A percentile compares a stretch with the other conserved stretches of the same genome.
These are phyloP conservation scores for Penicillium sp. DNA, from an alignment of 2,329 filamentous ascomycete genomes.

Conservation along the genomic window DNA sequence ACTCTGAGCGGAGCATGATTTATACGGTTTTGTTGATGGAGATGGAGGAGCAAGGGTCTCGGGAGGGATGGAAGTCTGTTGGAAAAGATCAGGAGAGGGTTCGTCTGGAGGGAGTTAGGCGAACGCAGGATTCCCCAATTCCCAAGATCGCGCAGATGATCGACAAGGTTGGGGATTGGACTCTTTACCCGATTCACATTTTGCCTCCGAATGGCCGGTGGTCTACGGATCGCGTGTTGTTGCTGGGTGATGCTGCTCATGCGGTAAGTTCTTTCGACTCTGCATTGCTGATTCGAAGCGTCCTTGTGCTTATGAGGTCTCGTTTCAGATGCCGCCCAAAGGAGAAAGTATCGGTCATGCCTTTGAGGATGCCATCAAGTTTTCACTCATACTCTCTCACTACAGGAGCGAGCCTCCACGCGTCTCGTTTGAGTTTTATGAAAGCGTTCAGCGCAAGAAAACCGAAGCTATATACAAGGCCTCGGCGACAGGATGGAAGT, in stretches of 20 bases:
- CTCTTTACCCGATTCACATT: conserved; percentile 3
- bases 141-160: conserved; percentile 6
- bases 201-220: conserved; percentile 1
- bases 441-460: not conserved
- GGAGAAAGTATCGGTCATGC: conserved; percentile 5
- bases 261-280: not conserved
- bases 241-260: not conserved
- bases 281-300: not conserved
- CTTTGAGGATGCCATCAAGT: conserved; percentile 3
- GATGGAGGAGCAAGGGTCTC: conserved; percentile 11
- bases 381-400: conserved; percentile 1
- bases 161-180: conserved; percentile 3
- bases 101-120: not conserved
- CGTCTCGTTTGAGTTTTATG: not conserved
- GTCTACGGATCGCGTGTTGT: not conserved
- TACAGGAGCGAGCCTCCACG: not conserved
- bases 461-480: not conserved
- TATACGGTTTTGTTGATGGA: conserved; percentile 15
- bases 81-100: conserved; percentile 12
- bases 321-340: conserved; percentile 3
- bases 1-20: conserved; percentile 9
- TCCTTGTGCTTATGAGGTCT: not conserved
- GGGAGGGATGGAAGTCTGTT: conserved; percentile 13
- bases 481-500: not conserved
- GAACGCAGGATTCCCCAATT: not conserved